These are phyloP conservation scores for Leccinum cinnamomeum DNA, from an alignment of 1,284 basidiomycete genomes.

Conservation along the genomic window DNA sequence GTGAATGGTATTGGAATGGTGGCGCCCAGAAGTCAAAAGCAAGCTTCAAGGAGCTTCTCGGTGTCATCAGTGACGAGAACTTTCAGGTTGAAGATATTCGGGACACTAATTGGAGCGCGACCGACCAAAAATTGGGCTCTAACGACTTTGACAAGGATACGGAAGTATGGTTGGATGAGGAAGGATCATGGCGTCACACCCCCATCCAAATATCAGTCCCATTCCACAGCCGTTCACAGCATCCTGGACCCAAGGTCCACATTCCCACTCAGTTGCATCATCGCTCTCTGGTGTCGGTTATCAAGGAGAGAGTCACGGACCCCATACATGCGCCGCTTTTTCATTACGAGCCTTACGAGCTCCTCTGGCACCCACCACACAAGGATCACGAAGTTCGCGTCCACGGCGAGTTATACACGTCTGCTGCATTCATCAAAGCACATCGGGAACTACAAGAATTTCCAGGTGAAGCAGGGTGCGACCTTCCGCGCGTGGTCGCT, in stretches of 20 bases:
- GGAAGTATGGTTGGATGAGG: background rate
- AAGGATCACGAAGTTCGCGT: background rate
- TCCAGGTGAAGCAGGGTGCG: background rate
- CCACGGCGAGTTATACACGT: background rate
- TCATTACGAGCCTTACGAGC: background rate
- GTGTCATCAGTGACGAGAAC: background rate
- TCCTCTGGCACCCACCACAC: background rate
- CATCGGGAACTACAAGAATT: background rate
- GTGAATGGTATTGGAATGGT: background rate
- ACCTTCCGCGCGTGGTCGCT: too few species aligned
- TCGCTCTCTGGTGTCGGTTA: background rate
- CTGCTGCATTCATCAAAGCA: background rate
- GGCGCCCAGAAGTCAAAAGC: background rate
- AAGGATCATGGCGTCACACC: background rate
- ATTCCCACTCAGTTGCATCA: background rate
- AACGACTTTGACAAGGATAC: background rate
- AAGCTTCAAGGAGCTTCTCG: background rate
- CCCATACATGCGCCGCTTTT: background rate
- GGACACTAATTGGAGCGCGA: background rate
- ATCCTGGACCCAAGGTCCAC: background rate
- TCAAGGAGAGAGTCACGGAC: background rate
- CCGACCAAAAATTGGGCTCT: background rate
- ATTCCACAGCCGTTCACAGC: background rate
- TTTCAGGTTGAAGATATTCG: background rate
- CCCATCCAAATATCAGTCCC: background rate